Base-by-base conservation (phyloP, 2,329 filamentous ascomycete species). In the Cladophialophora immunda region DNA sequence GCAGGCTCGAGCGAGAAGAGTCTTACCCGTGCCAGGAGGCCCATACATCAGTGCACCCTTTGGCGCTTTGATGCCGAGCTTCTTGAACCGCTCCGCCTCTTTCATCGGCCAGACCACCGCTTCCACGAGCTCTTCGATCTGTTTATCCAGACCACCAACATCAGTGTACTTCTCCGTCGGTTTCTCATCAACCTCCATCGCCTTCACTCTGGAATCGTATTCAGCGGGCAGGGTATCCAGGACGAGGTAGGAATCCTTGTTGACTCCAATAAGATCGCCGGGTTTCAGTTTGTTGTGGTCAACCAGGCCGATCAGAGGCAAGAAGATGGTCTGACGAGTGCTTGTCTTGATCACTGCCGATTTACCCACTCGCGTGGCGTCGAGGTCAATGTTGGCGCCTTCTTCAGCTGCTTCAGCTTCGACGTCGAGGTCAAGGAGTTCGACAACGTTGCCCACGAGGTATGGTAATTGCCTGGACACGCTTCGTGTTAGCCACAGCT, bases 11-110 rank as follows among this genome's bases (percentile, higher is more conserved):
- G 95, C 95, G 68, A 99, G 88, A 13, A 83, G 79, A 22, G 81
- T 83, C 70, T 83, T 83, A 73, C 81, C 81, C 19, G 81, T 83
- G 74, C 81, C 81, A 4, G 81, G 81, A 65, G 81, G 81, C 1
- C 95, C 95, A 80, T 99, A 99, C 95, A 99, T 99, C 70, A 99
- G 84, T 68, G 95, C 95, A 97, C 95, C 95, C 83, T 99, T 99
- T 15, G 95, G 95, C 47, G 95, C 94, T 84, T 99, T 99, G 85
- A 99, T 99, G 73, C 95, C 95, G 76, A 99, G 97, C 87, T 97
- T 98, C 87, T 97, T 98, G 85, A 99, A 99, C 22, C 94, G 89
- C 75, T 99, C 96, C 1, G 95, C 94, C 82, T 99, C 94, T 87
- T 98, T 98, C 95, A 99, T 99, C 1, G 95, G 95, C 94, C 94